These are phyloP conservation scores for Ophiostoma sp. DNA, from an alignment of 2,329 filamentous ascomycete genomes.

Conservation along the genomic window DNA sequence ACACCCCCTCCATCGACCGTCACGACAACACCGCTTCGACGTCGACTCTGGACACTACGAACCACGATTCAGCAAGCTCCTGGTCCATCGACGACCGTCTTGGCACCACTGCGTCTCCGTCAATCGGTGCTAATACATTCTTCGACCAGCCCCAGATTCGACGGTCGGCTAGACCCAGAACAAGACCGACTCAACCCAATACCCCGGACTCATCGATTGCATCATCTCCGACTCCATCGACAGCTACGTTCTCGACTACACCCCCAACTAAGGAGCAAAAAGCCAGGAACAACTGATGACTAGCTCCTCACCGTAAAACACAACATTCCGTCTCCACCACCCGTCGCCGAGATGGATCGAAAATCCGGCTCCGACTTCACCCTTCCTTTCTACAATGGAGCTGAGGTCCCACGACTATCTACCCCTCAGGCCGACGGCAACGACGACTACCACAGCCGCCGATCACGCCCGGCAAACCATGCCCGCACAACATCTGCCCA, in stretches of 20 bases:
- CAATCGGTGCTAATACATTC: neutral
- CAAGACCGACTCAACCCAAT: neutral
- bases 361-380: conserved; percentile 22
- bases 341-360: conserved; percentile 26
- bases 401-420: conserved; percentile 20
- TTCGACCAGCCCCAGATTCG: neutral
- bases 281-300: neutral
- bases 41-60: neutral
- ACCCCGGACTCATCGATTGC: neutral
- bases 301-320: neutral
- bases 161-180: neutral
- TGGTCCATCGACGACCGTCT: neutral
- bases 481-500: conserved; percentile 32
- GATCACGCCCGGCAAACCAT: conserved; percentile 25
- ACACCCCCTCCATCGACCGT: conserved; percentile 1
- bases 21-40: neutral
- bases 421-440: conserved; percentile 17
- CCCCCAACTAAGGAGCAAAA: neutral
- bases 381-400: conserved; percentile 26
- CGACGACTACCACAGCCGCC: conserved; percentile 24
- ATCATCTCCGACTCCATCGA: neutral
- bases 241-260: neutral
- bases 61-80: neutral
- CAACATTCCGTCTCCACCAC: neutral
- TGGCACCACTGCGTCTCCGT: neutral